A percentile compares a stretch with the other conserved stretches of the same genome.
These are phyloP conservation scores for Serendipita sp. DNA, from an alignment of 768 basidiomycete genomes.

Conservation along the genomic window DNA sequence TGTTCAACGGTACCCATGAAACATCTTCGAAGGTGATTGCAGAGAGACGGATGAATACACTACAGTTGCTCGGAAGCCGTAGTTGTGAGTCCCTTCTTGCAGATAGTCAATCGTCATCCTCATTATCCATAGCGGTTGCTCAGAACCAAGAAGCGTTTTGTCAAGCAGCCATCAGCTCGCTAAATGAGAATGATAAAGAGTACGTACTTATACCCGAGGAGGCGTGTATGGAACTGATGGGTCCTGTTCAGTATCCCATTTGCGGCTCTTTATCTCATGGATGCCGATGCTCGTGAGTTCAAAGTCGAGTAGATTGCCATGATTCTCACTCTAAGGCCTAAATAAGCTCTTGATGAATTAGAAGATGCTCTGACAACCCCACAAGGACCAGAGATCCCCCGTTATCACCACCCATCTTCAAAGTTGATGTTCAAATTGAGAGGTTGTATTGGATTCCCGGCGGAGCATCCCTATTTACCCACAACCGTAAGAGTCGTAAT, in stretches of 20 bases:
- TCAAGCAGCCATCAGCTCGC: constrained; percentile 7
- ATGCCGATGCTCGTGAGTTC: background rate
- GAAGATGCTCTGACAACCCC: background rate
- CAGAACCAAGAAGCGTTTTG: constrained; percentile 8
- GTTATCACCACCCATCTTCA: background rate
- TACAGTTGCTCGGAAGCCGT: constrained; percentile 13
- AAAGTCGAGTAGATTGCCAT: background rate
- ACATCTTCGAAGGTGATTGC: constrained; percentile 15
- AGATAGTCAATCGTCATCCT: background rate
- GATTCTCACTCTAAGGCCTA: background rate
- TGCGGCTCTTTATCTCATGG: constrained; percentile 5
- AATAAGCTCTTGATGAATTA: background rate
- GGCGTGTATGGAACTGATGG: background rate
- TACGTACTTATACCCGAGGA: background rate
- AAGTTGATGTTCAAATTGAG: constrained; percentile 10
- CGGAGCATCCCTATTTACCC: constrained; percentile 10
- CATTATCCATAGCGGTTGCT: constrained; percentile 7
- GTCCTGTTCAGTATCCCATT: constrained; percentile 10
- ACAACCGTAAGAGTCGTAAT: background rate
- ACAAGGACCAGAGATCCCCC: background rate
- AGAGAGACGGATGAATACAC: constrained; percentile 12
- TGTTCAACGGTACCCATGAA: constrained; percentile 13
- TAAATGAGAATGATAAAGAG: constrained; percentile 10
- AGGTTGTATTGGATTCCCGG: constrained; percentile 11
- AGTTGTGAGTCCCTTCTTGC: background rate